Percentiles rank a stretch among this genome's conserved stretches.
These are phyloP conservation scores for Fraxinus latifolia DNA, from an alignment of 305 asterid species.

Conservation along the genomic window DNA sequence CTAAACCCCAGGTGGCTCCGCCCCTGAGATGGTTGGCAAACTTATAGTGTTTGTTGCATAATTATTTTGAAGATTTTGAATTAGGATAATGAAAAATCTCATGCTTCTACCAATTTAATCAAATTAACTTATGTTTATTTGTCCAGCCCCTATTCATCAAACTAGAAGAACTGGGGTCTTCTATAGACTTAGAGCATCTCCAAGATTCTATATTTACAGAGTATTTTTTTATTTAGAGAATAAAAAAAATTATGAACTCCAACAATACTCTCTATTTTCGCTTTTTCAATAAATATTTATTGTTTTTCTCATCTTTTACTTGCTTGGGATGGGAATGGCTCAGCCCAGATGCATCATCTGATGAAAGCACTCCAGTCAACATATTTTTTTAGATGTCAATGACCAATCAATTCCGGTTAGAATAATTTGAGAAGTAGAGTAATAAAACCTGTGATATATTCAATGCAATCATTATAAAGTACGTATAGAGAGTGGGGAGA, in stretches of 20 bases:
- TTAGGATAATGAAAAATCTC: background rate
- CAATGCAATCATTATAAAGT: background rate
- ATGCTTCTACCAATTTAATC: background rate
- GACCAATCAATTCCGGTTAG: background rate
- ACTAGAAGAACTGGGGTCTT: background rate
- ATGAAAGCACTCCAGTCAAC: background rate
- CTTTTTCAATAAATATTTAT: background rate
- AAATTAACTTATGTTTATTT: background rate
- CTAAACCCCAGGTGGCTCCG: background rate
- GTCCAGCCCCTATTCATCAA: background rate
- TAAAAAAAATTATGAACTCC: background rate
- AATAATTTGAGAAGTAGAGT: background rate
- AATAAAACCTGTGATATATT: no score
- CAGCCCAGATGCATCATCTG: no score
- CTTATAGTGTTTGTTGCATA: background rate
- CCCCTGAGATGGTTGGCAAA: background rate
- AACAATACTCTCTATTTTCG: background rate
- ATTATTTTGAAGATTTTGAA: background rate
- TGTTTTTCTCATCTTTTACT: background rate
- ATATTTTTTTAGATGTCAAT: background rate
- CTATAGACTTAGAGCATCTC: background rate
- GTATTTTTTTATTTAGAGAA: background rate
- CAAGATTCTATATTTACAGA: no score
- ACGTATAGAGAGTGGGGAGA: background rate
- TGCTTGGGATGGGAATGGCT: no score